Percentiles rank a stretch among this genome's conserved stretches.
phyloP scores from a whole-genome alignment of 2,329 filamentous ascomycete genomes.

The Fusarium robinianum region DNA sequence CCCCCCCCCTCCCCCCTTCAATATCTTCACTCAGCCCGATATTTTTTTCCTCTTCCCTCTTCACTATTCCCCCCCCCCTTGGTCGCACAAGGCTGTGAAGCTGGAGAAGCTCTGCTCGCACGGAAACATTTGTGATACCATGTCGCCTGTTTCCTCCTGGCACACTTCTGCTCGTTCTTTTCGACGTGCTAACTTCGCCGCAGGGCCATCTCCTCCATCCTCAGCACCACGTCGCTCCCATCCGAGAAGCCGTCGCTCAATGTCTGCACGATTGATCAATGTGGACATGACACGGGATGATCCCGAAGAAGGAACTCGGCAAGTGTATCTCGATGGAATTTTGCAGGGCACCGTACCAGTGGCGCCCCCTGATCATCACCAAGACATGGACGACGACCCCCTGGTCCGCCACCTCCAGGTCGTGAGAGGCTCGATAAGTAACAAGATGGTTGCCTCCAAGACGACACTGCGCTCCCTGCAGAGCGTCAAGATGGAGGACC shows the following conservation, averaged over 20 bases:
- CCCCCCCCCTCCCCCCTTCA: background rate
- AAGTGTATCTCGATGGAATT: slow-evolving; percentile 20
- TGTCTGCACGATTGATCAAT: slow-evolving; percentile 27
- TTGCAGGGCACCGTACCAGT: slow-evolving; percentile 8
- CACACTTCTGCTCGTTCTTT: background rate
- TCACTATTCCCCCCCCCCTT: slow-evolving; percentile 1
- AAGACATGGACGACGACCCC: slow-evolving; percentile 38
- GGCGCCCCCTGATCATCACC: slow-evolving; percentile 16
- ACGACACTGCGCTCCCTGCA: slow-evolving; percentile 52
- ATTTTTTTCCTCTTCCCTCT: background rate
- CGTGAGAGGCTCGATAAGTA: slow-evolving; percentile 49
- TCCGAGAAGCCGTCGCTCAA: slow-evolving; percentile 36
- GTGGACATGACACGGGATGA: slow-evolving; percentile 32
- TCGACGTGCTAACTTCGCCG: slow-evolving; percentile 10
- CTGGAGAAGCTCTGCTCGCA: too few relatives aligned
- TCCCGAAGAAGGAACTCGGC: slow-evolving; percentile 24
- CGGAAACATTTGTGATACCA: slow-evolving; percentile 14
- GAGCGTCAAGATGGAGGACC: slow-evolving; percentile 49
- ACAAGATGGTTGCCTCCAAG: slow-evolving; percentile 54
- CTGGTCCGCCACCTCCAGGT: slow-evolving; percentile 50
- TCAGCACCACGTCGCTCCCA: slow-evolving; percentile 35
- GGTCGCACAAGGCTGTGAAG: background rate
- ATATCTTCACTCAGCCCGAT: too few relatives aligned
- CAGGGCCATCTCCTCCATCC: slow-evolving; percentile 30
- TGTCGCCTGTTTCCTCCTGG: background rate